A percentile compares a stretch with the other conserved stretches of the same genome.
Conservation (phyloP, 2,329 filamentous ascomycete genomes). For the Dothideomycetidae sp. region DNA sequence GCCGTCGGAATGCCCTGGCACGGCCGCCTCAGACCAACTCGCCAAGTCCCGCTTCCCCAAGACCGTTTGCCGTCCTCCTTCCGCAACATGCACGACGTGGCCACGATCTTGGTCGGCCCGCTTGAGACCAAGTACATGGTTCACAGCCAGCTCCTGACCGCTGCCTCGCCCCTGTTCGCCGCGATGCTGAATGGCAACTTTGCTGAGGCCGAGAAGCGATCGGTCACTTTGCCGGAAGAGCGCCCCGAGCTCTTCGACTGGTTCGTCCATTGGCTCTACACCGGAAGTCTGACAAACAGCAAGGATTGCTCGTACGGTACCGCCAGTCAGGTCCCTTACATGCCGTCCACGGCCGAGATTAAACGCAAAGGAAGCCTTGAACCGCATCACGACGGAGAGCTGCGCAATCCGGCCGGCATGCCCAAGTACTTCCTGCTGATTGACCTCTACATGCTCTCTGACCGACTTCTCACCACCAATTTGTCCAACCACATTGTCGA, state of each 20-base stretch:
- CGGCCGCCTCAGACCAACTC: constrained; percentile 11
- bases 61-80: constrained; percentile 23
- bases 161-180: constrained; percentile 36
- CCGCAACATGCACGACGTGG: constrained; percentile 28
- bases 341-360: too few relatives aligned
- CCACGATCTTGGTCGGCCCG: constrained; percentile 26
- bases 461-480: constrained; percentile 32
- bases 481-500: constrained; percentile 32
- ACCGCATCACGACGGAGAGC: constrained; percentile 21
- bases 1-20: neutral
- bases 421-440: constrained; percentile 38
- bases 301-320: too few relatives aligned
- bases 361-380: too few relatives aligned
- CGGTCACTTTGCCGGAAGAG: constrained; percentile 31
- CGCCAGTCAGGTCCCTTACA: too few relatives aligned
- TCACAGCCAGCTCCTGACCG: constrained; percentile 35
- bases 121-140: constrained; percentile 28
- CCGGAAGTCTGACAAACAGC: constrained; percentile 21
- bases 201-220: constrained; percentile 29
- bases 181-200: constrained; percentile 35
- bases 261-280: constrained; percentile 39
- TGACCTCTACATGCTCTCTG: constrained; percentile 33
- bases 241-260: constrained; percentile 34
- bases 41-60: constrained; percentile 8
- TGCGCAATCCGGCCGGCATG: constrained; percentile 31